Base-by-base conservation (phyloP, 257 asterid species). In the Jasminum sambac region DNA sequence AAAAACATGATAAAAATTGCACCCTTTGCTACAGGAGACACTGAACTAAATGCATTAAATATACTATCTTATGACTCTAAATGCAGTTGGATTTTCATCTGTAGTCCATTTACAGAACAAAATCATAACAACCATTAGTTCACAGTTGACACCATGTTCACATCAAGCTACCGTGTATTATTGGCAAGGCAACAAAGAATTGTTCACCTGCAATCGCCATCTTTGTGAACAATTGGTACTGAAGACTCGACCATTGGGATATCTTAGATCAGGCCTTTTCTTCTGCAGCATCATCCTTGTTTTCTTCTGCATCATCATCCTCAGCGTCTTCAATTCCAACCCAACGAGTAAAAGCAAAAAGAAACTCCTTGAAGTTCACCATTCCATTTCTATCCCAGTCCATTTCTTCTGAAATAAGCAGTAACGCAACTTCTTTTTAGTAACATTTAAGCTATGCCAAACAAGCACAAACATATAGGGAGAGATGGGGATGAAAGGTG, bases 351-450 rank as follows among this genome's bases (percentile, higher is more conserved):
- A 93, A 90, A 74, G 98, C 97, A 77, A 93, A 93, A 17, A 93
- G 91, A 72, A 90, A 93, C 52, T 93, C 98, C 74, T 90, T 89
- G 84, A 88, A 93, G 87, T 85, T 93, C 42, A 88, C 97, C 84
- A 72, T 87, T 70, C 97, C 98, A 64, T 90, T 93, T 76, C 80
- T 87, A 80, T 90, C 96, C 98, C 97, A 90, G 79, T 93, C 98
- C 97, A 93, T 93, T 84, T 93, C 98, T 72, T 93, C 98, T 93
- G 89, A 77, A 84, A 84, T 52, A 61, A 68, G 36, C 17, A 26
- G 17, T 57, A 71, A 14, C 17, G 38, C 36, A 30, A 30, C 36
- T 30, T 30, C 4, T 30, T 4, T 30, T 30, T n/a, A n/a, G n/a
- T n/a, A n/a, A n/a, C n/a, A n/a, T n/a, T n/a, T n/a, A n/a, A 30